Evolutionary conservation across 139 green algal species (phyloP), one percentile per base, ranked within the genome.

Genomic region (Ostreobium quekettii): DNA sequence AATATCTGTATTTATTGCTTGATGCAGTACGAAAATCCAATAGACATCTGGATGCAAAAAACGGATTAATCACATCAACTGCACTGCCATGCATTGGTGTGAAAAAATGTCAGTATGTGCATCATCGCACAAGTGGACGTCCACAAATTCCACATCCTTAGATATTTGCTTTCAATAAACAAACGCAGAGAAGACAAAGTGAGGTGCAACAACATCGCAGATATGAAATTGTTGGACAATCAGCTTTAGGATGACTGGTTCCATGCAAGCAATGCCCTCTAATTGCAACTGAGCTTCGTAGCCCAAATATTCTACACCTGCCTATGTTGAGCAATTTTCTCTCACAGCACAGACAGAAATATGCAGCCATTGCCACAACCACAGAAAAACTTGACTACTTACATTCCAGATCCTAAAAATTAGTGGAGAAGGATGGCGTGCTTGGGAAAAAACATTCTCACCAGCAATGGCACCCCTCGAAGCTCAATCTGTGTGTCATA

Each of bases 401-500:
- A 26, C 19, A 11, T 53, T 19, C 11, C 11, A 53, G 19, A 53
- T 53, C 11, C 15, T 26, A 53, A 11, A 11, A 11, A 53, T 53
- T 26, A 26, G 11, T 53, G 11, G 11, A 26, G 11, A 26, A 11
- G 15, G 19, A 53, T 11, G 11, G 11, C 19, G 11, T 53, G 15
- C 42, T 26, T 19, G 19, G 42, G 15, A 53, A 19, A 11, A 53
- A 53, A 53, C 11, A 53, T 19, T 37, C 64, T 47, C 46, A 80
- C 78, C 64, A 87, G 74, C 31, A 84, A 70, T 2, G 81, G 80
- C 0, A 80, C 85, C 26, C 81, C 81, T 2, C 77, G 64, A 60
- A 89, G 79, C 48, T 82, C 78, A 47, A 91, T 83, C 42, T 88
- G 81, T 2, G 81, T 78, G 66, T 91, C 83, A 56, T 89, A 87